Evolutionary conservation across 2,329 filamentous ascomycete genomes (phyloP), one percentile per base, ranked within the genome.

Genomic region (Fusarium pilosicola): DNA sequence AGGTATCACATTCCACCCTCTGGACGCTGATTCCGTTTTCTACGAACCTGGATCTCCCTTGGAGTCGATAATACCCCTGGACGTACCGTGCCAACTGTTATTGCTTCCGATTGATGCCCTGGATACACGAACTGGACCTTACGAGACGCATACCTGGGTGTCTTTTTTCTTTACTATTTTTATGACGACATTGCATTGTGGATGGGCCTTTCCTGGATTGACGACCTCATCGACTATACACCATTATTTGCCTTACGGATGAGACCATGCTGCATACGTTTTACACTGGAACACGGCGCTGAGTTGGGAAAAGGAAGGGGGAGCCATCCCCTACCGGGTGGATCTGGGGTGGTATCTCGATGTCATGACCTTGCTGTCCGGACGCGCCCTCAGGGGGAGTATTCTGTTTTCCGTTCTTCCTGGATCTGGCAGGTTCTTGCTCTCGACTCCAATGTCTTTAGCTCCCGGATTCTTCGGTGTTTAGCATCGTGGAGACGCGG

Each of bases 241-340:
- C 49, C 63, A 48, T 69, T 74, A 67, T 72, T 74, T 76, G 65
- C 76, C 76, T 71, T 64, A 69, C 69, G 76, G 79, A 82, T 80
- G 80, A 82, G 70, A 73, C 76, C 63, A 81, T 79, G 79, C 74
- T 78, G 78, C 78, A 81, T 79, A 77, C 77, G 79, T 76, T 79
- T 79, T 77, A 77, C 48, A 76, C 58, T 71, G 66, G 70, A 68
- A 73, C 56, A 74, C 68, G 80, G 80, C 80, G 79, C 78, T 78
- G 73, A 75, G 74, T 73, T 74, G 75, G 71, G 78, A 80, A 81
- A 80, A 79, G 72, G 75, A 70, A 54, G 68, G 75, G 75, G 69
- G 74, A 69, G 60, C 61, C 62, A 68, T 65, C 62, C 70, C 70
- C 68, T 61, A 73, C 68, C 68, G 68, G 73, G 71, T 73, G 67